Conservation (phyloP, 2,329 filamentous ascomycete species). For the Didymosphaeria variabile region DNA sequence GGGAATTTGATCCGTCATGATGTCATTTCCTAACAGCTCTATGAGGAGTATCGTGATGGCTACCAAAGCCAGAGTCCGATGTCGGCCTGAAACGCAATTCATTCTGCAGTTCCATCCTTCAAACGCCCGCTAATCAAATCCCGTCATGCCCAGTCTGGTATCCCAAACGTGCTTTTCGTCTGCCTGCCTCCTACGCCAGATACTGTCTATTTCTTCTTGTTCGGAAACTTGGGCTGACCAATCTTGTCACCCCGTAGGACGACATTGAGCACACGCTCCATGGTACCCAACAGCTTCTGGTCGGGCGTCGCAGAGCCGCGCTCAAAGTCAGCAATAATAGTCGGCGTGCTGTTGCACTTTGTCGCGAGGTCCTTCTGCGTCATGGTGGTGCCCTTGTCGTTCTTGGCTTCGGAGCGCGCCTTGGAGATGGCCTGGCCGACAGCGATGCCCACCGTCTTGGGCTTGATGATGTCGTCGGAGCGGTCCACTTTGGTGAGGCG, state of each 20-base stretch:
- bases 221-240: conserved; percentile 79
- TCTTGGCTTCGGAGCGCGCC: conserved; percentile 80
- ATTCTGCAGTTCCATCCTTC: conserved; percentile 5
- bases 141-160: neutral
- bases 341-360: conserved; percentile 86
- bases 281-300: conserved; percentile 79
- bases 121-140: conserved; percentile 15
- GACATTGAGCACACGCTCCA: conserved; percentile 87
- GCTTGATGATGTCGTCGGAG: conserved; percentile 96
- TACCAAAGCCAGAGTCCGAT: neutral
- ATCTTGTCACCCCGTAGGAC: conserved; percentile 88
- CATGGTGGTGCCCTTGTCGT: conserved; percentile 76
- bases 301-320: conserved; percentile 79
- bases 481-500: conserved; percentile 98
- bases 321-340: conserved; percentile 86
- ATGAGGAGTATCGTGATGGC: neutral
- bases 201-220: conserved; percentile 65
- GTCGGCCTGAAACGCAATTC: conserved; percentile 10
- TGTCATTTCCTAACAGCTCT: conserved; percentile 11
- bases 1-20: conserved; percentile 2
- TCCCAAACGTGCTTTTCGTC: neutral
- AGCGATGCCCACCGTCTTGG: conserved; percentile 80
- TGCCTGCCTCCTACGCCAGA: neutral
- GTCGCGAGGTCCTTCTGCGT: conserved; percentile 89
- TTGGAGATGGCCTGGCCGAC: conserved; percentile 86